Conservation (phyloP, 352 stramenopile species). For the Pythium periplocum region DNA sequence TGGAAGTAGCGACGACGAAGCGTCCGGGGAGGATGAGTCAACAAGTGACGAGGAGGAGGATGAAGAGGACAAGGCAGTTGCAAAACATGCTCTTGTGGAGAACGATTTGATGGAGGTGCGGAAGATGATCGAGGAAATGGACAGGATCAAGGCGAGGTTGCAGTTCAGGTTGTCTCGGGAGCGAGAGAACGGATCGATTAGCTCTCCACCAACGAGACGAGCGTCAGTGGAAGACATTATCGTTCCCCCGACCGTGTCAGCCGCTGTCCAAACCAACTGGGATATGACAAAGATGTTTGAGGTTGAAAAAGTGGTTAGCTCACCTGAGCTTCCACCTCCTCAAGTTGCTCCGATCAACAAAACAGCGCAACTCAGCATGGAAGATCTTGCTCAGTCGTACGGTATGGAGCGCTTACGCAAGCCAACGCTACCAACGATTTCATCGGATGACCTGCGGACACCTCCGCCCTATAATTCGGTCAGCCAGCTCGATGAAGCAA, state of each 20-base stretch:
- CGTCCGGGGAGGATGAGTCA: constrained; percentile 10
- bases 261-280: constrained; percentile 15
- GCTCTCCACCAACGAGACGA: not conserved
- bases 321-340: not conserved
- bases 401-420: too few species aligned
- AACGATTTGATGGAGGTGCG: constrained; percentile 37
- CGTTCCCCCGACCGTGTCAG: constrained; percentile 4
- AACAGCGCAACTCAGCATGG: constrained; percentile 13
- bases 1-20: constrained; percentile 2
- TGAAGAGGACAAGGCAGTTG: constrained; percentile 3
- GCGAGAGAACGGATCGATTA: not conserved
- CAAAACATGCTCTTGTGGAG: constrained; percentile 31
- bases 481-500: too few species aligned
- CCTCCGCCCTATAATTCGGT: too few species aligned
- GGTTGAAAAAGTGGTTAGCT: constrained; percentile 16
- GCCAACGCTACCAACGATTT: too few species aligned
- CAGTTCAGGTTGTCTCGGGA: constrained; percentile 33
- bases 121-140: constrained; percentile 54
- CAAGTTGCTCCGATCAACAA: constrained; percentile 2
- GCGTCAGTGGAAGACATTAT: constrained; percentile 14
- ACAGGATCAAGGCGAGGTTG: constrained; percentile 45
- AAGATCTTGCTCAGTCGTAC: constrained; percentile 10
- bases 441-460: too few species aligned
- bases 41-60: constrained; percentile 14
- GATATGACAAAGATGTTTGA: constrained; percentile 16